A percentile compares a stretch with the other conserved stretches of the same genome.
Evolutionary conservation across 139 green algal species (phyloP).

Genomic region (Volvox reticuliferus): DNA sequence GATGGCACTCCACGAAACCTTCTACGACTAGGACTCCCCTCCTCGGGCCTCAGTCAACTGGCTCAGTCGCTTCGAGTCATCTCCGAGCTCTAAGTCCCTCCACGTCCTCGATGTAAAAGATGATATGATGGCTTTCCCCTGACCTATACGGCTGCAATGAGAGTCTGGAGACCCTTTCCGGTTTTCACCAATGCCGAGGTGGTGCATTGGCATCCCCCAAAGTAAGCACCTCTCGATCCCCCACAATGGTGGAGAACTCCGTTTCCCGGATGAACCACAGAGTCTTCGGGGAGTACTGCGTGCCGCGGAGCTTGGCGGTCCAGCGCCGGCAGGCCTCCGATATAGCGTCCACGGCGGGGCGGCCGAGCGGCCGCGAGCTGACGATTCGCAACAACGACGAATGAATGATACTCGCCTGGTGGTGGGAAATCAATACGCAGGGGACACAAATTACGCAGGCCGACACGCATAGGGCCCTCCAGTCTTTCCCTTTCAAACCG

Average conservation of each 20-base stretch:
- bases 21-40: too few relatives aligned
- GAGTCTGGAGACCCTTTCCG: neutral
- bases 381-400: conserved; percentile 50
- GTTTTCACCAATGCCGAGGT: neutral
- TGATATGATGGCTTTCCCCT: too few relatives aligned
- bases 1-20: too few relatives aligned
- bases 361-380: neutral
- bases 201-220: neutral
- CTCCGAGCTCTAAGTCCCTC: too few relatives aligned
- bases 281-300: neutral
- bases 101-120: too few relatives aligned
- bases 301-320: conserved; percentile 25
- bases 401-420: conserved; percentile 55
- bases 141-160: too few relatives aligned
- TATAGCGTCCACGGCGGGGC: conserved; percentile 9
- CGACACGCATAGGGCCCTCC: neutral
- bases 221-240: conserved; percentile 39
- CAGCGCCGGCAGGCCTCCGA: neutral
- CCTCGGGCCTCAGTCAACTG: too few relatives aligned
- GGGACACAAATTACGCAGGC: neutral
- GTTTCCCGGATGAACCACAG: conserved; percentile 44
- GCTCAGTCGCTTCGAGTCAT: too few relatives aligned
- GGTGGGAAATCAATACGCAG: too few relatives aligned
- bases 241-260: conserved; percentile 45
- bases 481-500: neutral